Evolutionary conservation across 495 filamentous ascomycete species (phyloP).

Genomic region (Staphylotrichum tortipilum): DNA sequence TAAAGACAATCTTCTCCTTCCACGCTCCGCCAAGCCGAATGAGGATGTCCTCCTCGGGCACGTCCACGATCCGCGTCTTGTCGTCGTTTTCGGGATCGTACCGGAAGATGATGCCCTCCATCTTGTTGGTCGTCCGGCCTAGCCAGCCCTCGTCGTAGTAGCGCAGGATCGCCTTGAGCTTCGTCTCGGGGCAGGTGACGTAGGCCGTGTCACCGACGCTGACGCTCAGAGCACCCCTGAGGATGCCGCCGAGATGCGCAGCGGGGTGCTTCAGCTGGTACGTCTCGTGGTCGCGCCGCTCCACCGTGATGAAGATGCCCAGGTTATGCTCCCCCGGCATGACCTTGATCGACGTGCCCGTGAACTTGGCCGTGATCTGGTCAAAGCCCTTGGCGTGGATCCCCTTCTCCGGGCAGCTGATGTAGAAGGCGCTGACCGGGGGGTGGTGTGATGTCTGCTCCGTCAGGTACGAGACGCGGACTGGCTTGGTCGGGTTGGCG

Average conservation of each 20-base stretch:
- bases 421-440: constrained; percentile 90
- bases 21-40: constrained; percentile 79
- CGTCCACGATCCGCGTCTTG: constrained; percentile 69
- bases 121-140: constrained; percentile 78
- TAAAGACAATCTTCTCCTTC: constrained; percentile 52
- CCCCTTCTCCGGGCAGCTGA: constrained; percentile 87
- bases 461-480: constrained; percentile 84
- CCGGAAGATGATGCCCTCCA: constrained; percentile 83
- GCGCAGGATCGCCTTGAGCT: constrained; percentile 80
- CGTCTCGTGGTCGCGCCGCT: constrained; percentile 71
- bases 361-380: constrained; percentile 95
- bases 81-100: constrained; percentile 78
- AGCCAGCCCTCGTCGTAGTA: constrained; percentile 95
- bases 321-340: constrained; percentile 86
- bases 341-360: constrained; percentile 86
- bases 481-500: constrained; percentile 39
- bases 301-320: constrained; percentile 86
- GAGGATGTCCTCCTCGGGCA: constrained; percentile 72
- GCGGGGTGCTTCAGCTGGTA: constrained; percentile 93
- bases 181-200: constrained; percentile 76
- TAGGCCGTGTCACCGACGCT: constrained; percentile 83
- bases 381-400: constrained; percentile 85
- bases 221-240: constrained; percentile 74
- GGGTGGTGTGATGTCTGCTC: constrained; percentile 99
- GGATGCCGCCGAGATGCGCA: constrained; percentile 81